Evolutionary conservation across 495 filamentous ascomycete species (phyloP).

Genomic region (Aspergillus campestris): DNA sequence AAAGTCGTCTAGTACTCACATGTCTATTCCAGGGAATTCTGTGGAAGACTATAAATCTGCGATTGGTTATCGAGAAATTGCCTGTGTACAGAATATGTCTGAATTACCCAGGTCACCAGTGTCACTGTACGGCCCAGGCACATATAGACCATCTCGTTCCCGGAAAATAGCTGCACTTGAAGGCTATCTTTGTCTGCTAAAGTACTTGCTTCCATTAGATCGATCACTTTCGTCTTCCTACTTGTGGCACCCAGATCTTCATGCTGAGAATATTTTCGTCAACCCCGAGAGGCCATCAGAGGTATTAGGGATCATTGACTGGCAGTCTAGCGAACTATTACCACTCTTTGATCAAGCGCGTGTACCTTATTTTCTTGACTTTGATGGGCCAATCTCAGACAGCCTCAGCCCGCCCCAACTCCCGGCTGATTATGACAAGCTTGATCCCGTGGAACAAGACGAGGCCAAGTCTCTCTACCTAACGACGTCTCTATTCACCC

Average conservation of each 20-base stretch:
- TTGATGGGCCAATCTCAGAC: conserved; percentile 11
- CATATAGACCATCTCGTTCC: conserved; percentile 15
- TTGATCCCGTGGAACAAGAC: conserved; percentile 12
- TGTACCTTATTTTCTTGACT: conserved; percentile 21
- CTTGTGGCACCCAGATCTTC: conserved; percentile 32
- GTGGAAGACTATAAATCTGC: conserved; percentile 18
- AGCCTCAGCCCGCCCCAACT: conserved; percentile 12
- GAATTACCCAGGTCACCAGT: conserved; percentile 15
- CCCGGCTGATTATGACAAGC: conserved; percentile 13
- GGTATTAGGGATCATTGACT: conserved; percentile 26
- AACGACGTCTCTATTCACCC: conserved; percentile 11
- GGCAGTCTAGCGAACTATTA: conserved; percentile 20
- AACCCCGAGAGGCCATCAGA: conserved; percentile 18
- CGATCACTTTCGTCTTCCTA: conserved; percentile 12
- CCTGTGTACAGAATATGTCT: conserved; percentile 15
- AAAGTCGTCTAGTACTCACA: background rate
- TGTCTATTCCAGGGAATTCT: conserved; percentile 15
- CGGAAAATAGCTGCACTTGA: conserved; percentile 21
- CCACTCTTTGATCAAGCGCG: conserved; percentile 23
- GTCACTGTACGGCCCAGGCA: conserved; percentile 22
- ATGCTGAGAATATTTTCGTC: conserved; percentile 31
- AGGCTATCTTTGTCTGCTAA: conserved; percentile 19
- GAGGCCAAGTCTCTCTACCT: conserved; percentile 14
- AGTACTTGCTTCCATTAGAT: conserved; percentile 18
- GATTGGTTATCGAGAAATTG: conserved; percentile 20